These are phyloP conservation scores for Actinomucor elegans DNA, from an alignment of 371 early-diverging fungal species.

Conservation along the genomic window DNA sequence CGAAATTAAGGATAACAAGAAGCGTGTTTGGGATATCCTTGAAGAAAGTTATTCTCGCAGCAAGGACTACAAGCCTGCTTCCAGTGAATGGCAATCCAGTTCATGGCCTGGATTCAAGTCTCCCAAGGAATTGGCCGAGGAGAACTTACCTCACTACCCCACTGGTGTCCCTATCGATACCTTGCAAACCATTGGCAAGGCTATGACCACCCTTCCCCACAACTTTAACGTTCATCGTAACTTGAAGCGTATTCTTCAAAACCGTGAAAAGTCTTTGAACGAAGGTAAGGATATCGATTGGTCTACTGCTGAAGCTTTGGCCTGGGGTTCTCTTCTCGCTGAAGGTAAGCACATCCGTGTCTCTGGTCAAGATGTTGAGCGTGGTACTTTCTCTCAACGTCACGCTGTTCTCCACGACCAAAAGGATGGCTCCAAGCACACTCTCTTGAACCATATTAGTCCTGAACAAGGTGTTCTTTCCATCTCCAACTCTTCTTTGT, in stretches of 20 bases:
- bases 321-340: conserved; percentile 87
- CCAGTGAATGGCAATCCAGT: conserved; percentile 93
- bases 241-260: conserved; percentile 82
- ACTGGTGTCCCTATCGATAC: conserved; percentile 82
- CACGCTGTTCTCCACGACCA: conserved; percentile 96
- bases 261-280: conserved; percentile 76
- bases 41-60: conserved; percentile 89
- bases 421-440: conserved; percentile 67
- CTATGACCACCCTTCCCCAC: conserved; percentile 78
- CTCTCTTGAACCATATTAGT: conserved; percentile 81
- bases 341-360: conserved; percentile 41
- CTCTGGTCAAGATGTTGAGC: conserved; percentile 90
- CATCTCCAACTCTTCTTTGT: conserved; percentile 92
- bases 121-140: conserved; percentile 79
- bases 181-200: conserved; percentile 79
- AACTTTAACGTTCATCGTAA: conserved; percentile 87
- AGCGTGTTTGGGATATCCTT: conserved; percentile 87
- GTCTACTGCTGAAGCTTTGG: conserved; percentile 95
- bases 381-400: conserved; percentile 98
- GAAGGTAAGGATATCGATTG: conserved; percentile 88
- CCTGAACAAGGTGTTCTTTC: conserved; percentile 84
- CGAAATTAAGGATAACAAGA: conserved; percentile 84
- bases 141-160: conserved; percentile 62
- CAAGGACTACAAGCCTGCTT: conserved; percentile 86
- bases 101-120: conserved; percentile 89